Conservation (phyloP, 495 filamentous ascomycete genomes). For the Trypethelium eluteriae region DNA sequence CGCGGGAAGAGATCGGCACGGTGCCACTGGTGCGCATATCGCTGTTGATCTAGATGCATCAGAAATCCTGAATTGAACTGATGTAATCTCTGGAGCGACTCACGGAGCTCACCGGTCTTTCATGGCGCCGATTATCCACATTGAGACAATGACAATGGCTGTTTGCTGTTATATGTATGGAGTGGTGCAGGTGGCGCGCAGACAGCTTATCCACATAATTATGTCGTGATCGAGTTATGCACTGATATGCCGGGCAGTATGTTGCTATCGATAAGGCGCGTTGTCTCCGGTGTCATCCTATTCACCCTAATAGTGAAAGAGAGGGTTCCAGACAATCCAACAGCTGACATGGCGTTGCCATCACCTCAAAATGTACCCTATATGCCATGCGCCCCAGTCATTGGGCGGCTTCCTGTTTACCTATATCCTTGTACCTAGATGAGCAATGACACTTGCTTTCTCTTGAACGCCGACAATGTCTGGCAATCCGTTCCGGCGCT, state of each 20-base stretch:
- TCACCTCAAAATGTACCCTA: slow-evolving; percentile 8
- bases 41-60: no score
- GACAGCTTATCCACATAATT: no score
- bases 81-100: no score
- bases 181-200: no score
- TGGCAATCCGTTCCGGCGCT: slow-evolving; percentile 10
- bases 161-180: no score
- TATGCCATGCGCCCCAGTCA: neutral
- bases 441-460: neutral
- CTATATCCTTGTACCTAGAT: neutral
- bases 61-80: no score
- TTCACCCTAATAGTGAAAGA: no score
- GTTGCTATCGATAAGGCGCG: neutral
- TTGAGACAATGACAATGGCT: no score
- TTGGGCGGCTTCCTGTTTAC: neutral
- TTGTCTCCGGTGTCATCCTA: neutral
- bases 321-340: neutral
- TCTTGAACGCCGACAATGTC: neutral
- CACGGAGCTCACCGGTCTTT: no score
- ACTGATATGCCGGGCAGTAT: neutral
- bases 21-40: no score
- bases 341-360: slow-evolving; percentile 11
- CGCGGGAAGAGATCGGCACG: no score
- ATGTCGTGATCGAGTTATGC: neutral
- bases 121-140: no score